Percentiles rank a stretch among this genome's conserved stretches.
Evolutionary conservation across 148 eudicot genomes (phyloP).

Genomic region (Silene conica): DNA sequence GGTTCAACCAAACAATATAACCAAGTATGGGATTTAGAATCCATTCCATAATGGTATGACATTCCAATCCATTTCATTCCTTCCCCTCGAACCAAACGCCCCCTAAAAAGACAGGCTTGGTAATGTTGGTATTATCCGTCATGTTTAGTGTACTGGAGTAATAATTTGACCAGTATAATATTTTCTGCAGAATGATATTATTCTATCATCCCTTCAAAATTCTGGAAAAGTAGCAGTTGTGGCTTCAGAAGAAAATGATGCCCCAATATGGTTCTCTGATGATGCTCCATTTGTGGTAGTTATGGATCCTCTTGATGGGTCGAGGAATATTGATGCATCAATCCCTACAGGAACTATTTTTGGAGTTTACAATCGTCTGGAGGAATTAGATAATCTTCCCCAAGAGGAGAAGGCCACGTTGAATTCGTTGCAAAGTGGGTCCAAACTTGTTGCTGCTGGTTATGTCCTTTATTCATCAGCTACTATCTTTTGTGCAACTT

Average conservation of each 20-base stretch:
- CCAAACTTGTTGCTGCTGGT: constrained; percentile 75
- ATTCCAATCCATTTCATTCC: no score
- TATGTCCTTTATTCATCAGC: constrained; percentile 99
- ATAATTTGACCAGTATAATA: not conserved
- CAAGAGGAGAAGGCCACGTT: constrained; percentile 64
- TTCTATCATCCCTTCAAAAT: constrained; percentile 57
- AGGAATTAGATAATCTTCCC: constrained; percentile 67
- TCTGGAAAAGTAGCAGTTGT: constrained; percentile 94
- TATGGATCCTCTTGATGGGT: constrained; percentile 93
- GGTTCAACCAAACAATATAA: no score
- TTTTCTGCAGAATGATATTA: constrained; percentile 79
- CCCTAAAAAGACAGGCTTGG: not conserved
- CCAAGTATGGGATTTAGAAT: no score
- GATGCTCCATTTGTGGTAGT: constrained; percentile 92
- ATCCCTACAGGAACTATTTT: constrained; percentile 97
- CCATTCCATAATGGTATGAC: no score
- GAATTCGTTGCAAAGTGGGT: constrained; percentile 87
- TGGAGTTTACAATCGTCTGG: constrained; percentile 74
- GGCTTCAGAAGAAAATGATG: constrained; percentile 98
- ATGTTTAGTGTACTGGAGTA: not conserved
- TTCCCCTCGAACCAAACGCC: no score
- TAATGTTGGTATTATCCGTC: not conserved
- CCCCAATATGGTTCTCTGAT: constrained; percentile 72
- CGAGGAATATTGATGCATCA: constrained; percentile 94
- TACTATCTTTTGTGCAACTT: constrained; percentile 76